Conservation (phyloP, 1,139 yeast species). For the Lodderomyces pseudojiufengensis region DNA sequence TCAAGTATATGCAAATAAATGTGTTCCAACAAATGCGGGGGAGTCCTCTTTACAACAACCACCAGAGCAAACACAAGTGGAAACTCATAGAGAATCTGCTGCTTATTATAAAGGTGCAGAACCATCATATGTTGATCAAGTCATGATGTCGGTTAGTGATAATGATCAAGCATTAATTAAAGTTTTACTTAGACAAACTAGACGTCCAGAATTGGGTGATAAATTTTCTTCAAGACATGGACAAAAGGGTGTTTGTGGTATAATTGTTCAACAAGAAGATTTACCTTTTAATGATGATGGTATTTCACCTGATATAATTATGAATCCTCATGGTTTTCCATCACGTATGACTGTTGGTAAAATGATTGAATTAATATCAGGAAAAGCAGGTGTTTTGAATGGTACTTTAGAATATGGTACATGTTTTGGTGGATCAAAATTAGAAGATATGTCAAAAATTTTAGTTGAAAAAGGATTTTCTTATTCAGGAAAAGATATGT, state of each 20-base stretch:
- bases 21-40: constrained; percentile 83
- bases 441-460: constrained; percentile 93
- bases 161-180: constrained; percentile 92
- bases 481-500: constrained; percentile 96
- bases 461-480: constrained; percentile 88
- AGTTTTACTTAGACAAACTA: constrained; percentile 87
- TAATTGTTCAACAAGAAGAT: constrained; percentile 94
- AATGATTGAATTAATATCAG: constrained; percentile 94
- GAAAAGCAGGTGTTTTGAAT: constrained; percentile 94
- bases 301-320: constrained; percentile 87
- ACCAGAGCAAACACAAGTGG: constrained; percentile 24
- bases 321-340: constrained; percentile 99
- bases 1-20: constrained; percentile 88
- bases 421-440: constrained; percentile 94
- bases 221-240: constrained; percentile 97
- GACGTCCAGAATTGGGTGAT: constrained; percentile 98
- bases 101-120: constrained; percentile 92
- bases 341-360: constrained; percentile 99
- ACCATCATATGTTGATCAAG: constrained; percentile 93
- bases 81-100: constrained; percentile 86
- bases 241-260: constrained; percentile 98
- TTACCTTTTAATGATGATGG: constrained; percentile 93
- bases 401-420: constrained; percentile 95
- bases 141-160: constrained; percentile 94
- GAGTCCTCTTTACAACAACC: constrained; percentile 56